phyloP scores from a whole-genome alignment of 139 green algal species.

The Coelastrella sp. region DNA sequence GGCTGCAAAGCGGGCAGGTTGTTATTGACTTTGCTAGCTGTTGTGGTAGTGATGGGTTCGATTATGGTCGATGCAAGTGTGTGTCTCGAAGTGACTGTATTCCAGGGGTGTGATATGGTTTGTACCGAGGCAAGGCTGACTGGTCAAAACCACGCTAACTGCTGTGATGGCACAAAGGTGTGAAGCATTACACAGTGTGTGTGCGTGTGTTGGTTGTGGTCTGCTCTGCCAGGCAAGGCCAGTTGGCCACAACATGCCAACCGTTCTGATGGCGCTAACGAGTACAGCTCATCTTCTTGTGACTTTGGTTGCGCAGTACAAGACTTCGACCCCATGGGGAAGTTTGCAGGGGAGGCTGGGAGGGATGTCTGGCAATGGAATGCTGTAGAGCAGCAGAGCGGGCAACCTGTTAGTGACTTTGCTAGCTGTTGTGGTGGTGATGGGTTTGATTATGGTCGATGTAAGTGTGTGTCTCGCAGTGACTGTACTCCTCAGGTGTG shows the following conservation, averaged over 20 bases:
- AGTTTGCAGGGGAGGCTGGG: conserved; percentile 68
- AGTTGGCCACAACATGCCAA: conserved; percentile 58
- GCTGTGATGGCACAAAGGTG: too few species aligned
- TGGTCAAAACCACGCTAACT: too few species aligned
- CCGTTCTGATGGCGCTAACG: conserved; percentile 75
- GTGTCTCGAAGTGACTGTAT: background rate
- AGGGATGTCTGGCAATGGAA: conserved; percentile 75
- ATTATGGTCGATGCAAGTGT: conserved; percentile 30
- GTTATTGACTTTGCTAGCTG: background rate
- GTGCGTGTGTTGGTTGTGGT: too few species aligned
- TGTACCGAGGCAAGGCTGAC: too few species aligned
- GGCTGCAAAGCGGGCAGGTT: background rate
- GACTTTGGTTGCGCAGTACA: conserved; percentile 85
- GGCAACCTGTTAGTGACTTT: background rate
- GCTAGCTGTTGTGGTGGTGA: background rate
- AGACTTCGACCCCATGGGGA: conserved; percentile 79
- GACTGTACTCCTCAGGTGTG: too few species aligned
- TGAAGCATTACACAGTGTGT: too few species aligned
- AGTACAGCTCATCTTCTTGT: conserved; percentile 85
- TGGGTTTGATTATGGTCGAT: conserved; percentile 32
- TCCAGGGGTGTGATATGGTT: background rate
- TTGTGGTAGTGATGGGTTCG: conserved; percentile 21
- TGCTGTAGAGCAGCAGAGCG: conserved; percentile 27
- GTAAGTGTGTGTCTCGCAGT: conserved; percentile 7
- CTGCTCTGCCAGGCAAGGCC: too few species aligned